Evolutionary conservation across 805 yeast genomes (phyloP), one percentile per base, ranked within the genome.

Genomic region (Sugiyamaella lignohabitans): DNA sequence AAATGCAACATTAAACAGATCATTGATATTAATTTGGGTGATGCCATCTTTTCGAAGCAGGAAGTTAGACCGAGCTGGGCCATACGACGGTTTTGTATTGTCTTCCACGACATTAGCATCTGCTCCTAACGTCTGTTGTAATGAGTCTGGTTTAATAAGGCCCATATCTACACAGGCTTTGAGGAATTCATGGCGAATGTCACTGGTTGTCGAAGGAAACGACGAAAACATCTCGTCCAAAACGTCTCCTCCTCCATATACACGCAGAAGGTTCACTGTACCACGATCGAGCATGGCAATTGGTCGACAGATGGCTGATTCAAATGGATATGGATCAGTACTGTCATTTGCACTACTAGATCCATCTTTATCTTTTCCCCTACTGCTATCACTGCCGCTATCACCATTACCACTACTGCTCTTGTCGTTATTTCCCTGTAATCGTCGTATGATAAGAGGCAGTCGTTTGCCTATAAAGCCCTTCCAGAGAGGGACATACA

Each of bases 171-270:
- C 63, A 48, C 78, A 65, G 21, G 71, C 64, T 50, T 67, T 69
- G n/a, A 76, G 56, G 43, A 76, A 73, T 29, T 74, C 80, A 51
- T 73, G 76, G 36, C 82, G 66, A 2, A 75, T 65, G 55, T 75
- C 80, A 21, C 47, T 54, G 5, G 70, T 68, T 1, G 73, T 67
- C 1, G 75, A 61, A 1, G 79, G 73, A 49, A 70, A 72, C 14
- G 76, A 70, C n/a, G 75, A 68, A 51, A 76, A 76, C 63, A 76
- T 66, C 45, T 75, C 78, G 47, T 75, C 80, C 35, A 68, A 59
- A 29, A 65, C 63, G 27, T 59, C 65, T 20, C 62, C 65, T 22
- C 63, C 66, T 19, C 66, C 67, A 29, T 66, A 62, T 38, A 62
- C 61, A 21, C 68, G 66, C 5, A 66, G 49, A 56, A 68, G n/a